Conservation (phyloP, 2,329 filamentous ascomycete genomes). For the Botrytis medusae region DNA sequence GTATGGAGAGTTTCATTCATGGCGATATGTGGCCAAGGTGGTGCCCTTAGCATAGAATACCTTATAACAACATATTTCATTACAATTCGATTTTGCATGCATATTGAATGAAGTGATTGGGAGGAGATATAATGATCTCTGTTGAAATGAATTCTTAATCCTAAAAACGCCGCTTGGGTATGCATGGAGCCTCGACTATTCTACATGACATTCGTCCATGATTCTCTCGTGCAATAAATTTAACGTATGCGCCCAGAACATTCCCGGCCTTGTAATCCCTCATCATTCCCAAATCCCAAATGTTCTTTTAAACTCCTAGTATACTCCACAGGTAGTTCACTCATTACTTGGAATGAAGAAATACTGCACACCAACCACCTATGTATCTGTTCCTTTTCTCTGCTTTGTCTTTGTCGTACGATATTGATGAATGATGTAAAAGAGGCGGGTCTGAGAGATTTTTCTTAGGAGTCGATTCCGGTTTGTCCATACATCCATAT, state of each 20-base stretch:
- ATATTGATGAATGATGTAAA: background rate
- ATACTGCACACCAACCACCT: background rate
- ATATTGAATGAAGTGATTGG: background rate
- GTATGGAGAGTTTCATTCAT: slow-evolving; percentile 14
- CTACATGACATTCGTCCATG: background rate
- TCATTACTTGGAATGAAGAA: background rate
- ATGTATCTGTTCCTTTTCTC: background rate
- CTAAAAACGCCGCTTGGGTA: background rate
- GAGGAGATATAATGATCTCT: background rate
- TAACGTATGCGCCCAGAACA: background rate
- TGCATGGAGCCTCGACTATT: background rate
- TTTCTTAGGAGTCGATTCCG: background rate
- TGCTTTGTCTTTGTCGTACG: background rate
- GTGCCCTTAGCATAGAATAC: slow-evolving; percentile 26
- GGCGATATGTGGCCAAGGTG: slow-evolving; percentile 11
- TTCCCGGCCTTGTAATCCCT: background rate
- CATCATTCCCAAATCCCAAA: background rate
- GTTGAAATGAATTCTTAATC: background rate
- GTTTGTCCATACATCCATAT: background rate
- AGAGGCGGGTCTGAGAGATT: background rate
- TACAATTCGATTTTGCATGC: background rate
- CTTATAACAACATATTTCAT: slow-evolving; percentile 15
- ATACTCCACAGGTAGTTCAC: background rate
- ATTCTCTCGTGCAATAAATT: background rate
- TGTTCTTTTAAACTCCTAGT: background rate